These are phyloP conservation scores for Kluyveromyces sp. DNA, from an alignment of 1,139 yeast species.

Conservation along the genomic window DNA sequence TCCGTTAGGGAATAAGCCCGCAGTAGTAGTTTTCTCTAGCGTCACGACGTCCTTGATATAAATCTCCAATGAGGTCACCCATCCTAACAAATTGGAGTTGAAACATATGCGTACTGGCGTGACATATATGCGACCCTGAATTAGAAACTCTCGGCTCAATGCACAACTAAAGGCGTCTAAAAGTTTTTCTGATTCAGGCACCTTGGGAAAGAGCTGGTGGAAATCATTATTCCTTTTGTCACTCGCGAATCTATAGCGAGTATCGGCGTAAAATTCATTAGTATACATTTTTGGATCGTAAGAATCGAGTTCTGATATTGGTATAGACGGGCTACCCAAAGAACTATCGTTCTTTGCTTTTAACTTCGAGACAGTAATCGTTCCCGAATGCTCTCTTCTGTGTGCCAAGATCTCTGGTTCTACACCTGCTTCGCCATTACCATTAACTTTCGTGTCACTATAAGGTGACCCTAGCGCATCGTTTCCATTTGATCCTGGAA, in stretches of 20 bases:
- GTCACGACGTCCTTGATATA: slow-evolving; percentile 64
- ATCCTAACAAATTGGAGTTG: slow-evolving; percentile 85
- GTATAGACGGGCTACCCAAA: slow-evolving; percentile 20
- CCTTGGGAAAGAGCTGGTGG: slow-evolving; percentile 63
- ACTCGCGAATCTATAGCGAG: slow-evolving; percentile 51
- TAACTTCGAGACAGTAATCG: slow-evolving; percentile 15
- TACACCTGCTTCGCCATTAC: slow-evolving; percentile 1
- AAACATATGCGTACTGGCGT: slow-evolving; percentile 79
- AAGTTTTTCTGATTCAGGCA: slow-evolving; percentile 65
- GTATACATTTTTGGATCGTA: slow-evolving; percentile 35
- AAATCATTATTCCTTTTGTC: slow-evolving; percentile 69
- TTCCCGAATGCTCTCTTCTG: slow-evolving; percentile 17
- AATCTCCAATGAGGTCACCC: slow-evolving; percentile 79
- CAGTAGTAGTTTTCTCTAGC: slow-evolving; percentile 76
- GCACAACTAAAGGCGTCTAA: slow-evolving; percentile 89
- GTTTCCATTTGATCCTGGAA: slow-evolving; percentile 9
- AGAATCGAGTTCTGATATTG: slow-evolving; percentile 24
- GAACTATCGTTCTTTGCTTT: slow-evolving; percentile 17
- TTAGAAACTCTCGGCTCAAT: slow-evolving; percentile 71
- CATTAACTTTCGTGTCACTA: slow-evolving; percentile 1
- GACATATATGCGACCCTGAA: slow-evolving; percentile 87
- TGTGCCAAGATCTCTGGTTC: slow-evolving; percentile 19
- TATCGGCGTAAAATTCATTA: slow-evolving; percentile 38
- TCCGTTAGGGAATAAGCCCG: slow-evolving; percentile 89
- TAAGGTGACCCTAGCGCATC: slow-evolving; percentile 1